Percentiles rank a stretch among this genome's conserved stretches.
Evolutionary conservation across 2,329 filamentous ascomycete species (phyloP).

Genomic region (Calonectria ilicicola): DNA sequence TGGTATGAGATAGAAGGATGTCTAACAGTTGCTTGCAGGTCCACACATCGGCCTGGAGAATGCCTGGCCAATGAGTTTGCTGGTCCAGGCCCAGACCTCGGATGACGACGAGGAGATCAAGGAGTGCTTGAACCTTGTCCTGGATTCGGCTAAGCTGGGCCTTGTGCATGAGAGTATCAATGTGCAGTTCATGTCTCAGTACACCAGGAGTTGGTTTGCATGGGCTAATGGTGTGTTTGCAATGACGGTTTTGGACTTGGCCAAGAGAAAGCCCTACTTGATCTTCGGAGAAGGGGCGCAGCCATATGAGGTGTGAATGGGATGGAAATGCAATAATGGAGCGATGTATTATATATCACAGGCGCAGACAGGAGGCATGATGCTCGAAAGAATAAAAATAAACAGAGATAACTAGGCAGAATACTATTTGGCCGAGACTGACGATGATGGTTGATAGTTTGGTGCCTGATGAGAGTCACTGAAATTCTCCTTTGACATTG

Average conservation of each 20-base stretch:
- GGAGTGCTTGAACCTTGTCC: constrained; percentile 78
- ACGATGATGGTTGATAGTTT: background rate
- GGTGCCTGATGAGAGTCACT: background rate
- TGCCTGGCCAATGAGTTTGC: constrained; percentile 96
- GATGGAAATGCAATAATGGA: background rate
- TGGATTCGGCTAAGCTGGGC: constrained; percentile 80
- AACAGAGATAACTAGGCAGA: background rate
- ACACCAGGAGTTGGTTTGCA: constrained; percentile 94
- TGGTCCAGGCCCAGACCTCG: constrained; percentile 91
- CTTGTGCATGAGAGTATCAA: constrained; percentile 93
- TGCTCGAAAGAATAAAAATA: background rate
- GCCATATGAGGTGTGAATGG: constrained; percentile 65
- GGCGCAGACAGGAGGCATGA: background rate
- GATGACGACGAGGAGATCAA: constrained; percentile 86
- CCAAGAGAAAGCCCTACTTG: constrained; percentile 87
- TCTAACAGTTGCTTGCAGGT: constrained; percentile 49
- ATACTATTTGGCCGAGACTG: no score
- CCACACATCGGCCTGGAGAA: constrained; percentile 85
- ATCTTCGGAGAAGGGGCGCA: constrained; percentile 77
- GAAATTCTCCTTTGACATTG: background rate
- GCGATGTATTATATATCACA: background rate
- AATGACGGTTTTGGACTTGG: constrained; percentile 89
- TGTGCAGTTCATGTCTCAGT: constrained; percentile 74
- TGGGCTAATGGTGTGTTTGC: constrained; percentile 99
- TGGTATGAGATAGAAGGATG: no score